These are phyloP conservation scores for Amanita inopinata DNA, from an alignment of 768 basidiomycete genomes.

Conservation along the genomic window DNA sequence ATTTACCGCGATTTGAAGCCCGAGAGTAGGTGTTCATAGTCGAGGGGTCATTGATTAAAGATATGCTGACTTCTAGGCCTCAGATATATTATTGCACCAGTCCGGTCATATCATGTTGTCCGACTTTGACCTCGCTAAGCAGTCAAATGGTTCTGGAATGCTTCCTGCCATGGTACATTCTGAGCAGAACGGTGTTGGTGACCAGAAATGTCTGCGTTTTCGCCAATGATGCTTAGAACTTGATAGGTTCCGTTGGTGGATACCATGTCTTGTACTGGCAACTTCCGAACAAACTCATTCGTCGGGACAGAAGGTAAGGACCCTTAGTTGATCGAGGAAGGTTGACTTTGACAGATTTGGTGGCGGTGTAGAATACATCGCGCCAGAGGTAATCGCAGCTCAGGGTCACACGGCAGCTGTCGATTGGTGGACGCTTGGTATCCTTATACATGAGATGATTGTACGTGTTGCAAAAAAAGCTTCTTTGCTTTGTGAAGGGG, in stretches of 20 bases:
- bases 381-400: slow-evolving; percentile 95
- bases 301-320: slow-evolving; percentile 93
- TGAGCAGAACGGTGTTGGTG: slow-evolving; percentile 80
- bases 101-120: slow-evolving; percentile 99
- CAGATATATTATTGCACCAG: slow-evolving; percentile 95
- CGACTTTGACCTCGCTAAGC: slow-evolving; percentile 98
- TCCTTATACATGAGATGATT: slow-evolving; percentile 98
- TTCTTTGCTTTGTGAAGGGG: slow-evolving; percentile 21
- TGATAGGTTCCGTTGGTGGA: slow-evolving; percentile 84
- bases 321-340: slow-evolving; percentile 17
- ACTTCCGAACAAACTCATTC: slow-evolving; percentile 98
- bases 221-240: slow-evolving; percentile 7
- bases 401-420: slow-evolving; percentile 97
- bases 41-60: neutral
- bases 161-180: slow-evolving; percentile 83
- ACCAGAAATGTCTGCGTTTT: slow-evolving; percentile 6
- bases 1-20: slow-evolving; percentile 99
- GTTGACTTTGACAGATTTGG: slow-evolving; percentile 18
- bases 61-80: slow-evolving; percentile 10
- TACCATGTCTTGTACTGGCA: slow-evolving; percentile 93
- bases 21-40: slow-evolving; percentile 89
- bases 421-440: slow-evolving; percentile 99
- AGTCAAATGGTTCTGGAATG: slow-evolving; percentile 77
- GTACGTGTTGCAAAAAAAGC: slow-evolving; percentile 45
- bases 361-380: slow-evolving; percentile 80